These are phyloP conservation scores for Triticum timopheevii DNA, from an alignment of 176 grass and related monocot species.

Conservation along the genomic window DNA sequence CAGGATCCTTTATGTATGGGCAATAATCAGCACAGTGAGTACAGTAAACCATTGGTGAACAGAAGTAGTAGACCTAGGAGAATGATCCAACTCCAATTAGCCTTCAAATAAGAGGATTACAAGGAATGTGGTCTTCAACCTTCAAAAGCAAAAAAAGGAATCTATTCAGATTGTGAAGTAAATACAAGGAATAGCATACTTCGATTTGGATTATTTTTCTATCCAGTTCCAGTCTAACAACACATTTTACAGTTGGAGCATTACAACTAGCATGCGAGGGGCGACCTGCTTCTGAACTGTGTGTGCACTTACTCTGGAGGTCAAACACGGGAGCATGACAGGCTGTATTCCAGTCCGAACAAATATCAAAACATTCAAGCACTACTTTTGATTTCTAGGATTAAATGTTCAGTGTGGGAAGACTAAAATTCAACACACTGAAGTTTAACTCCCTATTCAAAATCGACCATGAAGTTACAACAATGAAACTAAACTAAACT, in stretches of 20 bases:
- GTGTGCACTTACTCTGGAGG: slow-evolving; percentile 6
- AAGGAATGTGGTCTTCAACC: neutral
- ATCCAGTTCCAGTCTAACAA: neutral
- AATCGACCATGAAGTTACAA: too few relatives aligned
- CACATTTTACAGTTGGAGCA: neutral
- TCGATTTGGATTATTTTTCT: neutral
- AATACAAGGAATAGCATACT: neutral
- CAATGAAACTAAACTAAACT: too few relatives aligned
- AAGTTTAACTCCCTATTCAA: too few relatives aligned
- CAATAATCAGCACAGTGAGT: slow-evolving; percentile 63
- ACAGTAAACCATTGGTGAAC: slow-evolving; percentile 62
- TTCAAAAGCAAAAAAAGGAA: neutral
- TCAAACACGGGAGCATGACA: neutral
- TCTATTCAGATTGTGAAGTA: neutral
- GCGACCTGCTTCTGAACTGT: neutral
- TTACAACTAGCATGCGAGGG: neutral
- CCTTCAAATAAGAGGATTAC: neutral
- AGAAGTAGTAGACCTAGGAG: neutral
- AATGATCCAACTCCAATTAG: slow-evolving; percentile 18
- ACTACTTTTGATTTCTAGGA: too few relatives aligned
- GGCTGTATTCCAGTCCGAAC: too few relatives aligned
- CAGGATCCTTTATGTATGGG: slow-evolving; percentile 53
- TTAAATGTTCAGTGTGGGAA: too few relatives aligned
- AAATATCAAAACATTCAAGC: too few relatives aligned
- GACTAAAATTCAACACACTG: too few relatives aligned